phyloP scores from a whole-genome alignment of 371 early-diverging fungal species.

The Nematocida sp. region DNA sequence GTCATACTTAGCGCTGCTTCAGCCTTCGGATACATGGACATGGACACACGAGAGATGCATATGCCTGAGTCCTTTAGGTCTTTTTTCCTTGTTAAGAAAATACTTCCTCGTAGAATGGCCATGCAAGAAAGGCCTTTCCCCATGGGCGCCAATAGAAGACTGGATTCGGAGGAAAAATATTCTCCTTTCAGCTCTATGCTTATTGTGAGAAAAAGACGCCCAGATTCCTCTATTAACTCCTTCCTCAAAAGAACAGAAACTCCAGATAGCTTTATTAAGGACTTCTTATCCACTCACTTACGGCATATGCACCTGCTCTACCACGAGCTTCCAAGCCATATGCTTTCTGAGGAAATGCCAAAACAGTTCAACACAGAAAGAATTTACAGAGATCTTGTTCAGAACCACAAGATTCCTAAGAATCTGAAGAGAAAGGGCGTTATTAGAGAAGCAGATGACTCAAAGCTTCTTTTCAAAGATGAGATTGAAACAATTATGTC shows the following conservation, averaged over 20 bases:
- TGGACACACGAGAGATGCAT: constrained; percentile 4
- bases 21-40: constrained; percentile 15
- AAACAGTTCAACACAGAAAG: constrained; percentile 47
- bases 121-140: constrained; percentile 29
- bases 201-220: constrained; percentile 14
- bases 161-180: constrained; percentile 41
- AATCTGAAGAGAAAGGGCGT: neutral
- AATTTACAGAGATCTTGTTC: constrained; percentile 46
- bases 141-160: constrained; percentile 31
- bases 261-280: constrained; percentile 44
- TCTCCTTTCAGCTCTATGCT: constrained; percentile 46
- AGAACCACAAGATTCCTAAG: neutral
- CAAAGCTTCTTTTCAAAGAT: constrained; percentile 14
- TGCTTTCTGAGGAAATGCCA: too few relatives aligned
- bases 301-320: constrained; percentile 23
- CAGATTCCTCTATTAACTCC: neutral
- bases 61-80: constrained; percentile 3
- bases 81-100: constrained; percentile 5
- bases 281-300: constrained; percentile 38
- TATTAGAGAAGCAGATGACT: too few relatives aligned
- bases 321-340: too few relatives aligned
- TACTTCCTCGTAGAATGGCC: neutral
- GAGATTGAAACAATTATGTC: constrained; percentile 49
- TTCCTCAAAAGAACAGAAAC: neutral
- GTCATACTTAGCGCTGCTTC: constrained; percentile 3